Conservation (phyloP, 1,284 basidiomycete genomes). For the Wallemia hederae region DNA sequence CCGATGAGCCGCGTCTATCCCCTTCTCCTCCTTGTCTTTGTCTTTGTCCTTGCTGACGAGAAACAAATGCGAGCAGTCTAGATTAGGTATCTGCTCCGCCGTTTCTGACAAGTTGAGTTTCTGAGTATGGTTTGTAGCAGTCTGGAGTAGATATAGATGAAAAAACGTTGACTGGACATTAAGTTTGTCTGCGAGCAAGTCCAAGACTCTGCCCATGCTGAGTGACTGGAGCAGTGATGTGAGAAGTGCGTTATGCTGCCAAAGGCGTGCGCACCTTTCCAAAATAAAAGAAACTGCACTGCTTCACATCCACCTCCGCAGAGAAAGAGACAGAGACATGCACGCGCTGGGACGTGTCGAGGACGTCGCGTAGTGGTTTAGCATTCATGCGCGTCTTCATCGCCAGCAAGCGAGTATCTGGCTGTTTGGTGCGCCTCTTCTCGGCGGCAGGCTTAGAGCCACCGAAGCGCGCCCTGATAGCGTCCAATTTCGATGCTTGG, state of each 20-base stretch:
- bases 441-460: background rate
- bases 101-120: background rate
- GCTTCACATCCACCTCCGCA: background rate
- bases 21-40: too few species aligned
- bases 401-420: background rate
- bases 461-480: background rate
- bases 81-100: background rate
- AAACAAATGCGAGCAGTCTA: background rate
- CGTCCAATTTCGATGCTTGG: background rate
- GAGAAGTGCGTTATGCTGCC: background rate
- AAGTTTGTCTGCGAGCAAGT: background rate
- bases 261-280: background rate
- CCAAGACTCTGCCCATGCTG: background rate
- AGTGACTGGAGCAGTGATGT: background rate
- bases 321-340: background rate
- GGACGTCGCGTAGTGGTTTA: background rate
- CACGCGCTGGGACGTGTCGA: background rate
- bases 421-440: background rate
- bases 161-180: background rate
- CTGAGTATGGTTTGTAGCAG: background rate
- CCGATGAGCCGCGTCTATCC: too few species aligned
- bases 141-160: background rate
- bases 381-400: constrained; percentile 1
- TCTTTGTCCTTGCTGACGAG: background rate
- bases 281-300: background rate